Percentiles rank a stretch among this genome's conserved stretches.
These are phyloP conservation scores for Yamadazyma spencermartinsiae DNA, from an alignment of 1,139 yeast genomes.

Conservation along the genomic window DNA sequence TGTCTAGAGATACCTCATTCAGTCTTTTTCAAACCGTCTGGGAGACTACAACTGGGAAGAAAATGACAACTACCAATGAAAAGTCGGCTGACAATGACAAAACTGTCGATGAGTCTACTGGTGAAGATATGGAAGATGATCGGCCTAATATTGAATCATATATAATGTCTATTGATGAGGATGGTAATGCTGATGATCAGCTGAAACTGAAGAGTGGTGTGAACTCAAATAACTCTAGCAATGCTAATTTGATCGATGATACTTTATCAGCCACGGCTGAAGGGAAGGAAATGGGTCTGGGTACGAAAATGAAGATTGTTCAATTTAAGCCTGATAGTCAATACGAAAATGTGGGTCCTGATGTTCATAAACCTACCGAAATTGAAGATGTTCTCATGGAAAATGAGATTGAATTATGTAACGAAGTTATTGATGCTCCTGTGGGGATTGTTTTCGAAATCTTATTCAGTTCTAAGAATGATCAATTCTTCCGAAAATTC, in stretches of 20 bases:
- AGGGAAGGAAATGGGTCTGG: constrained; percentile 10
- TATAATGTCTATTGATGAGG: constrained; percentile 37
- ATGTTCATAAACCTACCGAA: constrained; percentile 34
- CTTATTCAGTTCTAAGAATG: constrained; percentile 44
- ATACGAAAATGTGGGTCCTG: constrained; percentile 41
- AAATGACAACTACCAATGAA: constrained; percentile 16
- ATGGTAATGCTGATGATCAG: constrained; percentile 20
- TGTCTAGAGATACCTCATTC: constrained; percentile 76
- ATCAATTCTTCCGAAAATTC: constrained; percentile 39
- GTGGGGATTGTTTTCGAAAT: constrained; percentile 50
- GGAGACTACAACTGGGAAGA: constrained; percentile 35
- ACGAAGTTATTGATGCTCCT: constrained; percentile 44
- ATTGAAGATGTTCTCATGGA: constrained; percentile 20
- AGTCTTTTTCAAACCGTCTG: constrained; percentile 66
- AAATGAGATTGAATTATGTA: constrained; percentile 35
- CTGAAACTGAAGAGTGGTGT: neutral
- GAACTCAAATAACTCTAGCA: constrained; percentile 13
- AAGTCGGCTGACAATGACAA: constrained; percentile 8
- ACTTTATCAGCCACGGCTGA: constrained; percentile 8
- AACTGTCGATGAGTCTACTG: constrained; percentile 9
- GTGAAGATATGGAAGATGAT: constrained; percentile 8
- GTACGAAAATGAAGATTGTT: constrained; percentile 16
- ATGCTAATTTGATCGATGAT: constrained; percentile 16
- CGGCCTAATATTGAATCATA: constrained; percentile 25
- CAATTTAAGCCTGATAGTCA: constrained; percentile 32